Evolutionary conservation across 2,329 filamentous ascomycete species (phyloP).

Genomic region (Pseudocercospora eumusae): DNA sequence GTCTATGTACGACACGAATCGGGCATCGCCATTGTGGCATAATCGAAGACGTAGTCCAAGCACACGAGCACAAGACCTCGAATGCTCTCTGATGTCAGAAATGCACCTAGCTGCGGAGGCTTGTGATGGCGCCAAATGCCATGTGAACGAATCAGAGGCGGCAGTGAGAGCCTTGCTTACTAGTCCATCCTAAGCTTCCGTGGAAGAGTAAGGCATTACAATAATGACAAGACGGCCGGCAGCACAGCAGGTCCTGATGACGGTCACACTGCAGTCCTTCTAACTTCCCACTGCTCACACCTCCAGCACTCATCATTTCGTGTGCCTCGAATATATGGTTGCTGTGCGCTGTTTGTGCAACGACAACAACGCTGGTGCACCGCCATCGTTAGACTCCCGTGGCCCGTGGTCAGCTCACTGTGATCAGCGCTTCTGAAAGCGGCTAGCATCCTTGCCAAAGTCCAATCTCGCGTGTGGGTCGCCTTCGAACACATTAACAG

Average conservation of each 20-base stretch:
- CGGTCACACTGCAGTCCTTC: background rate
- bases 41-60: constrained; percentile 1
- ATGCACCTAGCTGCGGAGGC: background rate
- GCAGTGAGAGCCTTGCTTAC: background rate
- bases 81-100: too few relatives aligned
- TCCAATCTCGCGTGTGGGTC: background rate
- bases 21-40: background rate
- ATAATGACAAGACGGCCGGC: background rate
- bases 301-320: background rate
- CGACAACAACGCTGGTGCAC: background rate
- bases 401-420: background rate
- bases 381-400: background rate
- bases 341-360: background rate
- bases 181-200: background rate
- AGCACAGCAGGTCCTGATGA: background rate
- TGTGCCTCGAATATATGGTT: background rate
- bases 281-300: background rate
- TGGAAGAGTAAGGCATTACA: too few relatives aligned
- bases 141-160: background rate
- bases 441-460: background rate
- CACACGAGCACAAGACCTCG: background rate
- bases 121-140: background rate
- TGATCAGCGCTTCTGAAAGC: background rate
- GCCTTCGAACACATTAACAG: background rate
- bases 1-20: background rate